Conservation (phyloP, 208 protist species). For the Leishmania braziliensis region DNA sequence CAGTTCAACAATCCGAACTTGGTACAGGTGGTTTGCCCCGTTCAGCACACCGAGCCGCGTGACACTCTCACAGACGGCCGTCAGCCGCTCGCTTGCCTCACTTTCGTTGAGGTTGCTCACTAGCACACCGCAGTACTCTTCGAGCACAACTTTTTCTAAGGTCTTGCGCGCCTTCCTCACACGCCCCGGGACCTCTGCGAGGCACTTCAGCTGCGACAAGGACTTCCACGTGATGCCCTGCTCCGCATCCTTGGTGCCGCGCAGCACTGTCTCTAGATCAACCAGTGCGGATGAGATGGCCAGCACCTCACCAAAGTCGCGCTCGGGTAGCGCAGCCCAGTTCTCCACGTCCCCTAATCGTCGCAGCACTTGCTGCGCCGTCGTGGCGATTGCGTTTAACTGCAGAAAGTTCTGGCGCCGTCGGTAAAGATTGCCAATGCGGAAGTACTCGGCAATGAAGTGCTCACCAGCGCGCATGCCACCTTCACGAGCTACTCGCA, state of each 20-base stretch:
- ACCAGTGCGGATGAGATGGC: conserved; percentile 37
- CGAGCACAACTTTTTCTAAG: conserved; percentile 34
- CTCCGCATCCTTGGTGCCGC: conserved; percentile 15
- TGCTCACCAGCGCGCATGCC: conserved; percentile 42
- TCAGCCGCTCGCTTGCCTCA: conserved; percentile 13
- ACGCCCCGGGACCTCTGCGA: conserved; percentile 31
- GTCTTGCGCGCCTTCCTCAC: conserved; percentile 20
- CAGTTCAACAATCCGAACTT: conserved; percentile 21
- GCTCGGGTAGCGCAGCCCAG: conserved; percentile 84
- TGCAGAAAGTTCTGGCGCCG: conserved; percentile 58
- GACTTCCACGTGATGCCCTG: conserved; percentile 22
- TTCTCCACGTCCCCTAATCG: conserved; percentile 69
- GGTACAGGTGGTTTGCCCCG: conserved; percentile 33
- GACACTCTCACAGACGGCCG: conserved; percentile 16
- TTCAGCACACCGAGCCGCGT: conserved; percentile 49
- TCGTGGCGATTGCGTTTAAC: conserved; percentile 35
- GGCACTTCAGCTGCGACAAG: conserved; percentile 28
- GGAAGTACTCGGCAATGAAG: conserved; percentile 64
- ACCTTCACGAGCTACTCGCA: conserved; percentile 38
- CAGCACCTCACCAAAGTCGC: conserved; percentile 76
- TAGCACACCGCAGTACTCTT: conserved; percentile 29
- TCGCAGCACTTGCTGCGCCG: conserved; percentile 37
- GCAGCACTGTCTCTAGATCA: conserved; percentile 40
- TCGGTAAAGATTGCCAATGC: conserved; percentile 69
- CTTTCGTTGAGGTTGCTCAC: conserved; percentile 13